These are phyloP conservation scores for Coffea eugenioides DNA, from an alignment of 257 asterid species.

Conservation along the genomic window DNA sequence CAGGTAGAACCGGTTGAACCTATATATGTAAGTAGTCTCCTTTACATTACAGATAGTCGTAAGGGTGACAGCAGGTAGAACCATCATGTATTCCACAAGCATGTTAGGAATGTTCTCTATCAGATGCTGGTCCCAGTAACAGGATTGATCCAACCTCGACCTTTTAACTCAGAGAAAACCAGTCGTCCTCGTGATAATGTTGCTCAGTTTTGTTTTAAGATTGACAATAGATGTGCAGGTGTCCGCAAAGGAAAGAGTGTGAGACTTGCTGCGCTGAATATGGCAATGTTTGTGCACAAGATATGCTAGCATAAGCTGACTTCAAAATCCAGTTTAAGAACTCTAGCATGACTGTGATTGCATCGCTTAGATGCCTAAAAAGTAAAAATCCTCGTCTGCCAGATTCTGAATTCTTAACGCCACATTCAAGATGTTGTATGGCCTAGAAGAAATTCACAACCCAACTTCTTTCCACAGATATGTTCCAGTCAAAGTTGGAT, in stretches of 20 bases:
- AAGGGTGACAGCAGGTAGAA: neutral
- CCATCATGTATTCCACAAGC: neutral
- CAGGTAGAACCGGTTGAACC: too few relatives aligned
- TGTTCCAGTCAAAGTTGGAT: neutral
- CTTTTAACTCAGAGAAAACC: too few relatives aligned
- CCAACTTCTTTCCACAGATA: neutral
- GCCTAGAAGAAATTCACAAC: neutral
- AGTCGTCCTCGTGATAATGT: too few relatives aligned
- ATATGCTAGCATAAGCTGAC: neutral
- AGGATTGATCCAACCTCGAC: too few relatives aligned
- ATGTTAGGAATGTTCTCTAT: neutral
- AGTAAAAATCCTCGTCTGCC: too few relatives aligned
- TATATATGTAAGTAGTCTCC: too few relatives aligned
- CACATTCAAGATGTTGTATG: neutral
- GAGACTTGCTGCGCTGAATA: neutral
- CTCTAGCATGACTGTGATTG: neutral
- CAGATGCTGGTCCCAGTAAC: too few relatives aligned
- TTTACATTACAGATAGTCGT: neutral
- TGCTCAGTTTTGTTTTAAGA: too few relatives aligned
- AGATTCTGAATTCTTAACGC: neutral
- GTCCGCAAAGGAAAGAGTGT: neutral
- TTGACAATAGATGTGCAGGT: neutral
- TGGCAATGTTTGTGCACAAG: neutral
- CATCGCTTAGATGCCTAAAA: neutral
- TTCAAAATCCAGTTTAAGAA: neutral